Base-by-base conservation (phyloP, 2,329 filamentous ascomycete genomes). In the Cytospora piceae region DNA sequence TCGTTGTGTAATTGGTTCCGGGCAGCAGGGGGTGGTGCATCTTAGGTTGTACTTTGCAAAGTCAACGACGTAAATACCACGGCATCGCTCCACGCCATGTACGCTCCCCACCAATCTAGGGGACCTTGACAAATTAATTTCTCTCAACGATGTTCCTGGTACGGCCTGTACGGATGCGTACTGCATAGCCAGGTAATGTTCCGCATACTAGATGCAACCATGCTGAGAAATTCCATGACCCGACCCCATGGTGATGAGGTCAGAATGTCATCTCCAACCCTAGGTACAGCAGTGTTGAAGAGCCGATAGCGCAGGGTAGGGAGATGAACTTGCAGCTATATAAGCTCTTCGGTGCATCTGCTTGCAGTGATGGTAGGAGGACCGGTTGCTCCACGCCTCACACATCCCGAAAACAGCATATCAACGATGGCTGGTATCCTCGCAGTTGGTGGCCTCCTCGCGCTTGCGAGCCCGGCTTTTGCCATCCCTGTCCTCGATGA, bases 401-500 rank as follows among this genome's bases (percentile, higher is more conserved):
- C n/a, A 17, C 20, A 32, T 46, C 32, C 24, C 20, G n/a, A 39
- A n/a, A 42, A 11, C 14, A 12, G 14, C 32, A 57, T 49, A 7
- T 27, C 42, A 57, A 63, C 2, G 2, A 67, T 67, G 66, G 58
- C 66, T 65, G 49, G 55, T 37, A 11, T 56, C 8, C 51, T 63
- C 39, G 66, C 55, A 29, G 58, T 61, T 22, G 63, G 63, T 53
- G 69, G 68, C n/a, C 61, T 72, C 20, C 58, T 72, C 20, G 71
- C 66, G 31, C 27, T 73, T 6, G 71, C 67, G 4, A 60, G 65
- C 31, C 58, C 55, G 22, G 66, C 61, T 8, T 60, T 49, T 0
- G 79, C 78, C 0, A 71, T 74, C 1, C 79, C 79, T 0, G 57
- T 61, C 42, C 32, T 67, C 7, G 66, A 67, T 29, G 63, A 54